A percentile compares a stretch with the other conserved stretches of the same genome.
Evolutionary conservation across 768 basidiomycete genomes (phyloP).

Genomic region (Podaxis sp.): DNA sequence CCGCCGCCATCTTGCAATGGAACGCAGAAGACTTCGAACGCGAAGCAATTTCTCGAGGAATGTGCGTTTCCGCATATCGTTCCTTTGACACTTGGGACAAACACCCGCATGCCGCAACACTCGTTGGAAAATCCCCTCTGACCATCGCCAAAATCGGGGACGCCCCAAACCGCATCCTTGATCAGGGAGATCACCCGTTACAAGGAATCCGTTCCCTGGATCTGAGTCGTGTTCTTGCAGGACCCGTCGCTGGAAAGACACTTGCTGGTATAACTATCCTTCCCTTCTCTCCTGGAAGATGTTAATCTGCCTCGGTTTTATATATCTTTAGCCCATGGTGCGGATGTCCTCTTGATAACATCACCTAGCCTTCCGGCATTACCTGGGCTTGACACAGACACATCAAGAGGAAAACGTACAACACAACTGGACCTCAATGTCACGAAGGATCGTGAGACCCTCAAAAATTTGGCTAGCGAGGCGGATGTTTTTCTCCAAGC

Average conservation of each 20-base stretch:
- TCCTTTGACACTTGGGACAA: conserved; percentile 49
- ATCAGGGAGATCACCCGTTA: conserved; percentile 32
- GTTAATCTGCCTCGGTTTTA: not conserved
- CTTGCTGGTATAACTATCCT: conserved; percentile 44
- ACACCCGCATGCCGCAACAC: conserved; percentile 46
- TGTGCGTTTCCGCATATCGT: conserved; percentile 53
- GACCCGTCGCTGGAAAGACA: conserved; percentile 54
- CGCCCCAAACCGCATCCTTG: conserved; percentile 35
- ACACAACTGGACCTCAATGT: conserved; percentile 54
- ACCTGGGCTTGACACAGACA: conserved; percentile 54
- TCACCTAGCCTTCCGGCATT: conserved; percentile 53
- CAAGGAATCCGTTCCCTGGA: conserved; percentile 57
- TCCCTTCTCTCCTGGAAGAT: not conserved
- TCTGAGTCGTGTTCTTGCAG: conserved; percentile 58
- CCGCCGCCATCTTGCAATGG: conserved; percentile 38
- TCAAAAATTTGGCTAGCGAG: conserved; percentile 36
- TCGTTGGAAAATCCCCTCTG: conserved; percentile 41
- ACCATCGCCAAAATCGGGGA: conserved; percentile 46
- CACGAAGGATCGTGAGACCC: conserved; percentile 28
- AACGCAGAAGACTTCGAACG: conserved; percentile 48
- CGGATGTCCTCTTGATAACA: conserved; percentile 55
- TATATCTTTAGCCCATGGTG: conserved; percentile 45
- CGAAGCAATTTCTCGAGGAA: conserved; percentile 39
- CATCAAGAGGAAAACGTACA: conserved; percentile 62
- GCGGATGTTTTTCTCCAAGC: conserved; percentile 48